phyloP scores from a whole-genome alignment of 345 rosid genomes.

The Toxicodendron radicans region DNA sequence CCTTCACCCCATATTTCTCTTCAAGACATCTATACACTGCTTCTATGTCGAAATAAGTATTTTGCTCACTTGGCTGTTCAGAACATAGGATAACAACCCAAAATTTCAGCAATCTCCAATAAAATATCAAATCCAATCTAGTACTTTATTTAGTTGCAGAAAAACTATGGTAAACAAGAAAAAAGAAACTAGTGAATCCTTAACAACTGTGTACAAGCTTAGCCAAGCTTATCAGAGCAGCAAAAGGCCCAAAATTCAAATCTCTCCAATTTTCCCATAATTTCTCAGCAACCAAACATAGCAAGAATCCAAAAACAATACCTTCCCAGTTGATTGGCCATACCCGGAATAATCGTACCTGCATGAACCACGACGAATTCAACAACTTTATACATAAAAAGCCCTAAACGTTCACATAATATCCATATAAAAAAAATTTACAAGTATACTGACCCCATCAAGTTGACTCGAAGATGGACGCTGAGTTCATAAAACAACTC shows the following conservation, averaged over 20 bases:
- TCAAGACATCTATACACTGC: slow-evolving; percentile 82
- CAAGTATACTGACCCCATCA: slow-evolving; percentile 63
- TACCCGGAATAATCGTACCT: slow-evolving; percentile 97
- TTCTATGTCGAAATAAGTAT: slow-evolving; percentile 83
- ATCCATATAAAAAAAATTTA: background rate
- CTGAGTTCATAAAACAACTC: slow-evolving; percentile 78
- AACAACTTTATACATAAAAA: background rate
- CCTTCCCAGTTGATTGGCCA: slow-evolving; percentile 88
- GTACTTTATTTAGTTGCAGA: background rate
- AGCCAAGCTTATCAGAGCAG: background rate
- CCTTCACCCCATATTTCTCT: slow-evolving; percentile 71
- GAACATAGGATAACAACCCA: slow-evolving; percentile 14
- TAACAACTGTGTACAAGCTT: background rate
- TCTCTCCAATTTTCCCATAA: background rate
- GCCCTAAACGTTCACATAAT: background rate
- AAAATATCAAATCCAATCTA: background rate
- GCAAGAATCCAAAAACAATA: slow-evolving; percentile 24
- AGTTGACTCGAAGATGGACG: slow-evolving; percentile 75
- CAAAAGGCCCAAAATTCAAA: background rate
- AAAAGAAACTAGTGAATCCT: background rate
- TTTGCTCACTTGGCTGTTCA: slow-evolving; percentile 82
- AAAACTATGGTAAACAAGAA: background rate
- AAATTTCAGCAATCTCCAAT: slow-evolving; percentile 5
- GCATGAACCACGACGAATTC: slow-evolving; percentile 16
- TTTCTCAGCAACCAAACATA: slow-evolving; percentile 15